Conservation (phyloP, 2,329 filamentous ascomycete species). For the Pseudogymnoascus sp. region DNA sequence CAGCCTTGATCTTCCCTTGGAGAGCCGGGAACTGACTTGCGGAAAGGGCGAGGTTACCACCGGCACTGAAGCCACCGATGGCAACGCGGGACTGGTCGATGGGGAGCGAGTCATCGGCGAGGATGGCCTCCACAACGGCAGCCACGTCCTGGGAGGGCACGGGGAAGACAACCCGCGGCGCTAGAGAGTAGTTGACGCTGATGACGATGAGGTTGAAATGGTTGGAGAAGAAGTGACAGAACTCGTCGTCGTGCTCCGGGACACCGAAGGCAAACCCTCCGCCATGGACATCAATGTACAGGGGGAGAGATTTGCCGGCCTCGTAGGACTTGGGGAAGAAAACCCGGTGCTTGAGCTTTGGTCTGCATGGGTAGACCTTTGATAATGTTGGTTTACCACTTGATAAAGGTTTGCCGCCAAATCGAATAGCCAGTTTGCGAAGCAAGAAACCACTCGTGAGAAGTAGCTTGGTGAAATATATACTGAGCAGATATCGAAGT, state of each 20-base stretch:
- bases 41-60: conserved; percentile 40
- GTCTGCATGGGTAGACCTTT: conserved; percentile 25
- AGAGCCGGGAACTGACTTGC: conserved; percentile 34
- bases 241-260: conserved; percentile 38
- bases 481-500: not conserved
- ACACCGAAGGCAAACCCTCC: conserved; percentile 41
- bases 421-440: not conserved
- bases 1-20: conserved; percentile 27
- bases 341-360: conserved; percentile 25
- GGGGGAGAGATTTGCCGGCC: conserved; percentile 28
- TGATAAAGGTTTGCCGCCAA: conserved; percentile 10
- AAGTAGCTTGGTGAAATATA: not conserved
- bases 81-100: conserved; percentile 37
- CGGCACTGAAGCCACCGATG: conserved; percentile 43
- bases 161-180: conserved; percentile 39
- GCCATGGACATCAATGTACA: conserved; percentile 44
- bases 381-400: conserved; percentile 18
- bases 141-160: conserved; percentile 37
- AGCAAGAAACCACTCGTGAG: not conserved
- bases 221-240: conserved; percentile 38
- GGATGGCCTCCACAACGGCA: conserved; percentile 34
- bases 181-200: conserved; percentile 42
- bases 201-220: conserved; percentile 37
- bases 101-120: conserved; percentile 38
- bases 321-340: conserved; percentile 35